Evolutionary conservation across 306 rosid species (phyloP).

Genomic region (Quercus mongolica): DNA sequence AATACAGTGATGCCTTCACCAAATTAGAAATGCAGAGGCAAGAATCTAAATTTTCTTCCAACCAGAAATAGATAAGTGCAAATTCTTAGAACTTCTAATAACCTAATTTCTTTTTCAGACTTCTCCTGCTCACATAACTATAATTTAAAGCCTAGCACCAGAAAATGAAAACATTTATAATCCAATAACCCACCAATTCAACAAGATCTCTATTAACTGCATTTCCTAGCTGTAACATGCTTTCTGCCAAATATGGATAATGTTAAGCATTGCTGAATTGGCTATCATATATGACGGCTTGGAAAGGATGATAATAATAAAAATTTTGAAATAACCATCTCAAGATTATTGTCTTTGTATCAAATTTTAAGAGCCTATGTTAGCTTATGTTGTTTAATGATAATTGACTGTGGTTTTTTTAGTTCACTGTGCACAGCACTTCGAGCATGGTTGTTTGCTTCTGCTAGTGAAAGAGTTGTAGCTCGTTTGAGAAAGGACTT

Average conservation of each 20-base stretch:
- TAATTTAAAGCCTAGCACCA: neutral
- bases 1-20: neutral
- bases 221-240: neutral
- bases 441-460: constrained; percentile 47
- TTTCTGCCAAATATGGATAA: neutral
- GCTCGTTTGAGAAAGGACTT: constrained; percentile 47
- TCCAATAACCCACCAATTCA: no score
- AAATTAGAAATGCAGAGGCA: neutral
- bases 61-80: neutral
- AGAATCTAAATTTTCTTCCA: neutral
- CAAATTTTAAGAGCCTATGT: neutral
- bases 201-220: neutral
- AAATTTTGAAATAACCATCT: neutral
- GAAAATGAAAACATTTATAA: neutral
- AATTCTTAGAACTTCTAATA: neutral
- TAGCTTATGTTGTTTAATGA: neutral
- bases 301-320: neutral
- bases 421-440: constrained; percentile 44
- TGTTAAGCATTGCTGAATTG: neutral
- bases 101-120: neutral
- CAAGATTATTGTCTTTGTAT: neutral
- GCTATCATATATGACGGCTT: neutral
- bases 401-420: neutral
- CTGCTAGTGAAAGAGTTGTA: constrained; percentile 51
- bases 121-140: neutral